A percentile compares a stretch with the other conserved stretches of the same genome.
Conservation (phyloP, 352 stramenopile genomes). For the Pythium dissimile region DNA sequence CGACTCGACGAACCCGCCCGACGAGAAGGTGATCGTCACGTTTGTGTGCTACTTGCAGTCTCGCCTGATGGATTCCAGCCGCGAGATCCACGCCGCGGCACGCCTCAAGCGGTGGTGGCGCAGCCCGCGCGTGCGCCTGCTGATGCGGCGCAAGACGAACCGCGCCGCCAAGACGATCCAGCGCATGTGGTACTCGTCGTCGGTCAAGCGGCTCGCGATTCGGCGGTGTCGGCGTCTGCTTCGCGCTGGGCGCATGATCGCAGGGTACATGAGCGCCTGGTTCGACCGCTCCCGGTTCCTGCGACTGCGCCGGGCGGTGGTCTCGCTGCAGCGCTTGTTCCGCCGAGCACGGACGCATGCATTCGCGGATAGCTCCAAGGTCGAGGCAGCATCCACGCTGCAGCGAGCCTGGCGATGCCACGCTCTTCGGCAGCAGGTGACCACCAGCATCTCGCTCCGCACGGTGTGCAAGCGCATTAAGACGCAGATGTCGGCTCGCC, state of each 20-base stretch:
- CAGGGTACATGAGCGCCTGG: slow-evolving; percentile 22
- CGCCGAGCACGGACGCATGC: not conserved
- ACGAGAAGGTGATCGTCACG: slow-evolving; percentile 93
- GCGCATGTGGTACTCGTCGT: slow-evolving; percentile 82
- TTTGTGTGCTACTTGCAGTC: slow-evolving; percentile 94
- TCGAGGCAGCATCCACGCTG: not conserved
- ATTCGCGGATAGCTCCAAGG: not conserved
- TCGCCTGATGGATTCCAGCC: slow-evolving; percentile 91
- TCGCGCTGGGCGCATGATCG: slow-evolving; percentile 52
- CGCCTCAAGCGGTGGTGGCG: slow-evolving; percentile 86
- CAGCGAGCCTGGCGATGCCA: slow-evolving; percentile 4
- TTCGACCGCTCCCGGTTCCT: slow-evolving; percentile 15
- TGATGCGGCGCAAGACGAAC: slow-evolving; percentile 60
- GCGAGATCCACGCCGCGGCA: slow-evolving; percentile 89
- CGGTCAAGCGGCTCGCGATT: slow-evolving; percentile 61
- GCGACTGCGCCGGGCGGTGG: slow-evolving; percentile 27
- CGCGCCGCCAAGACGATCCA: slow-evolving; percentile 55
- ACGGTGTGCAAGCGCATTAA: slow-evolving; percentile 1
- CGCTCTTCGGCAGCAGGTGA: not conserved
- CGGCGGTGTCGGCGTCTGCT: slow-evolving; percentile 65
- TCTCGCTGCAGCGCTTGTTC: slow-evolving; percentile 16
- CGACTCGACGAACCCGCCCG: slow-evolving; percentile 86
- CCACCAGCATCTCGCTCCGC: slow-evolving; percentile 7
- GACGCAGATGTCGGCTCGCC: not conserved
- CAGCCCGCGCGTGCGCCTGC: slow-evolving; percentile 45